These are phyloP conservation scores for Aquanectria penicillioides DNA, from an alignment of 2,329 filamentous ascomycete species.

Conservation along the genomic window DNA sequence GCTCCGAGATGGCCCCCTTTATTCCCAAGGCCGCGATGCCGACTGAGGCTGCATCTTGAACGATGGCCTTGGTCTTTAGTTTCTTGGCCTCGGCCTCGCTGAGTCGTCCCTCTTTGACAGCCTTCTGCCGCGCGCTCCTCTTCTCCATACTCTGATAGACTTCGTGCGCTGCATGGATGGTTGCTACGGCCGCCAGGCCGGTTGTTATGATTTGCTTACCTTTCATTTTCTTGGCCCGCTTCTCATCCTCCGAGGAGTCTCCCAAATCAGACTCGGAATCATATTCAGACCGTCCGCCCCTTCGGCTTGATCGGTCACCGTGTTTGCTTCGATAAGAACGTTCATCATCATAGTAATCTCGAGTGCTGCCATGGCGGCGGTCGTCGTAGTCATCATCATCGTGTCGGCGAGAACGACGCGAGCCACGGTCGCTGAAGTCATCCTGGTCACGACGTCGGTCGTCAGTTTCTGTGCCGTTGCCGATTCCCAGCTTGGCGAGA, in stretches of 20 bases:
- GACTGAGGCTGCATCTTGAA: constrained; percentile 68
- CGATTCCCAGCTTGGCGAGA: constrained; percentile 70
- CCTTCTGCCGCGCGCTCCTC: constrained; percentile 61
- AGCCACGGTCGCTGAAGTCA: constrained; percentile 55
- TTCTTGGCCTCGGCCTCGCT: constrained; percentile 63
- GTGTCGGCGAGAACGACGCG: constrained; percentile 52
- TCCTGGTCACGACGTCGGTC: constrained; percentile 54
- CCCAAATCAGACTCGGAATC: constrained; percentile 65
- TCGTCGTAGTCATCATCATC: constrained; percentile 59
- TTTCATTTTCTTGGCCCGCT: constrained; percentile 65
- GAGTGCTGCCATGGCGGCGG: constrained; percentile 51
- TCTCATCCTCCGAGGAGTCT: constrained; percentile 67
- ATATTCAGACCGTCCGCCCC: constrained; percentile 56
- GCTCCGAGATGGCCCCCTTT: constrained; percentile 64
- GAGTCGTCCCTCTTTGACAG: constrained; percentile 64
- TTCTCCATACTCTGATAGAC: constrained; percentile 69
- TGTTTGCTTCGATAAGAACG: constrained; percentile 53
- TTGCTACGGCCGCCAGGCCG: constrained; percentile 66
- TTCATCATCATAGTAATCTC: constrained; percentile 60
- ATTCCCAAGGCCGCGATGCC: constrained; percentile 68
- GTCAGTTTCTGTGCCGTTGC: constrained; percentile 56
- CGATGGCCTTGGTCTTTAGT: constrained; percentile 64
- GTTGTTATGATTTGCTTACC: constrained; percentile 70
- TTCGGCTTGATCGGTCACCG: constrained; percentile 48
- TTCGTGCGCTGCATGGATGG: constrained; percentile 68